Percentiles rank a stretch among this genome's conserved stretches.
phyloP scores from a whole-genome alignment of 78 protist species.

The Dictyostelium brefeldianum region DNA sequence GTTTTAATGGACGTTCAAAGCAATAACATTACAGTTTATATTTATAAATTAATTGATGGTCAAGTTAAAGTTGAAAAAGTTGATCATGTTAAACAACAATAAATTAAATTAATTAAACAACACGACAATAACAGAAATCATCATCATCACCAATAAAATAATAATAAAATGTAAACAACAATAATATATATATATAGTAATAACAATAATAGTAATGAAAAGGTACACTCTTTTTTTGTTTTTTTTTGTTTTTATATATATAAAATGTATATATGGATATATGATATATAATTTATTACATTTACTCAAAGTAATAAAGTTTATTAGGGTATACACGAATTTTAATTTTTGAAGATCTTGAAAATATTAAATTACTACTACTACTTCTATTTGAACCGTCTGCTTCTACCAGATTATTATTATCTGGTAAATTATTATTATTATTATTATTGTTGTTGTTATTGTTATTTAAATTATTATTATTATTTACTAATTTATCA shows the following conservation, averaged over 20 bases:
- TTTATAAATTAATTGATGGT: constrained; percentile 79
- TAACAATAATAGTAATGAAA: too few relatives aligned
- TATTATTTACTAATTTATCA: constrained; percentile 11
- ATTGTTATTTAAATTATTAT: background rate
- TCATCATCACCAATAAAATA: too few relatives aligned
- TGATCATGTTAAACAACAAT: constrained; percentile 71
- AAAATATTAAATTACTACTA: constrained; percentile 3
- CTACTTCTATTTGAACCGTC: background rate
- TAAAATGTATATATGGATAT: too few relatives aligned
- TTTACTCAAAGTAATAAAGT: constrained; percentile 37
- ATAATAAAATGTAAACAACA: too few relatives aligned
- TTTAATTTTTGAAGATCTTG: background rate
- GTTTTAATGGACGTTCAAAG: constrained; percentile 97
- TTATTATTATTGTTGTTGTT: constrained; percentile 5
- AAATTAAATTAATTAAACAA: background rate
- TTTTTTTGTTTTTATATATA: too few relatives aligned
- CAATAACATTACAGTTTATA: constrained; percentile 70
- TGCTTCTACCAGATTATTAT: background rate
- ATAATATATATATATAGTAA: too few relatives aligned
- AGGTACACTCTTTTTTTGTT: too few relatives aligned
- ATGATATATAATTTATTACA: background rate
- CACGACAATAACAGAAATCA: too few relatives aligned
- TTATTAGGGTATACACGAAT: constrained; percentile 12
- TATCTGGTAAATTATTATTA: background rate
- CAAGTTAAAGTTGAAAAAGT: constrained; percentile 90